These are phyloP conservation scores for Fennellomyces sp. DNA, from an alignment of 371 early-diverging fungal genomes.

Conservation along the genomic window DNA sequence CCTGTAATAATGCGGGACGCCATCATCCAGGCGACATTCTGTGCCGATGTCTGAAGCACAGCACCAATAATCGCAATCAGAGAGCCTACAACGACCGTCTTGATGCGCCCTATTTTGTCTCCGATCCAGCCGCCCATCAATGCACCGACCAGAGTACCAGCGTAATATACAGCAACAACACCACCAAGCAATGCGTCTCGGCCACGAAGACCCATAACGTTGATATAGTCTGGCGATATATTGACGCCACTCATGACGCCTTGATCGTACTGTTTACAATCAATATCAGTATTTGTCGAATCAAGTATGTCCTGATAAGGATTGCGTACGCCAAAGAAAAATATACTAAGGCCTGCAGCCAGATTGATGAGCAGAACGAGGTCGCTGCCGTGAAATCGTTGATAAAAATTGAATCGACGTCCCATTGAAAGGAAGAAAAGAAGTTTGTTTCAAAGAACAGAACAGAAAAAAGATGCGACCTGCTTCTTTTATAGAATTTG, in stretches of 20 bases:
- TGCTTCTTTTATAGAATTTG: neutral
- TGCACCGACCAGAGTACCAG: conserved; percentile 44
- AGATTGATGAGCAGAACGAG: conserved; percentile 36
- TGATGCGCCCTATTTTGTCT: conserved; percentile 44
- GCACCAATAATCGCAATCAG: conserved; percentile 39
- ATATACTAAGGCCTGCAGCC: conserved; percentile 46
- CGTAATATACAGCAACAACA: conserved; percentile 42
- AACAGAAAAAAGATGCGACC: neutral
- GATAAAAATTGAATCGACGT: conserved; percentile 11
- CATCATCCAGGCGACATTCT: conserved; percentile 49
- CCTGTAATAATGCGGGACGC: conserved; percentile 47
- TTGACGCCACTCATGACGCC: conserved; percentile 53
- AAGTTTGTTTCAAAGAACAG: neutral
- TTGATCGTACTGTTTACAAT: conserved; percentile 39
- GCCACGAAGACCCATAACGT: conserved; percentile 35
- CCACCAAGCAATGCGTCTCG: conserved; percentile 46
- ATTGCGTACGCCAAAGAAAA: conserved; percentile 47
- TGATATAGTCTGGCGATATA: conserved; percentile 39
- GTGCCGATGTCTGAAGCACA: conserved; percentile 36
- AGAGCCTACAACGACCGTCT: conserved; percentile 38
- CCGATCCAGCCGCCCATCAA: conserved; percentile 47
- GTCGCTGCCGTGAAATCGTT: conserved; percentile 10
- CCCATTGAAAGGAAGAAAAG: neutral
- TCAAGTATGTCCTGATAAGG: too few species aligned
- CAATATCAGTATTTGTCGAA: neutral